These are phyloP conservation scores for Drechslerella stenobrocha DNA, from an alignment of 2,329 filamentous ascomycete genomes.

Conservation along the genomic window DNA sequence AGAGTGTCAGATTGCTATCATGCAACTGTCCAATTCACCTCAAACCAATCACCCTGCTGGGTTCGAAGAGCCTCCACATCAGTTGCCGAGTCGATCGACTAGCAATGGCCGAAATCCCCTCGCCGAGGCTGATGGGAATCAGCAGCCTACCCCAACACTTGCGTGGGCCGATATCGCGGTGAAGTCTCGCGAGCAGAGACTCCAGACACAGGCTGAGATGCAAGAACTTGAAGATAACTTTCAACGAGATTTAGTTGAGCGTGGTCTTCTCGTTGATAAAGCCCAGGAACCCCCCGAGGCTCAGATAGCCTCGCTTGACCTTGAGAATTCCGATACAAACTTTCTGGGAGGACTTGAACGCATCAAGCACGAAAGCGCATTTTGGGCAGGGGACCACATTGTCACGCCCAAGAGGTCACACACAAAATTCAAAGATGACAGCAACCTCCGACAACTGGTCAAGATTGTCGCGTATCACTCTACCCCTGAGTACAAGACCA, in stretches of 20 bases:
- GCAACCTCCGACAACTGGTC: slow-evolving; percentile 5
- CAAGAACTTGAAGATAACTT: slow-evolving; percentile 33
- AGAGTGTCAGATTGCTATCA: too few species aligned
- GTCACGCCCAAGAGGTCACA: background rate
- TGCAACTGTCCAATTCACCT: too few species aligned
- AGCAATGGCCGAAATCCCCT: background rate
- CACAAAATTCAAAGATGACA: background rate
- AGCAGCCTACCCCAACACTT: background rate
- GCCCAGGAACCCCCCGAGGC: background rate
- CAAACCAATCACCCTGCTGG: too few species aligned
- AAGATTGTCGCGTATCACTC: slow-evolving; percentile 16
- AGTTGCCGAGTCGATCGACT: too few species aligned
- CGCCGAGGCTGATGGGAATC: background rate
- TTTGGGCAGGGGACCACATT: slow-evolving; percentile 1
- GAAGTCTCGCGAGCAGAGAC: slow-evolving; percentile 12
- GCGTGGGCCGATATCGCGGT: slow-evolving; percentile 15
- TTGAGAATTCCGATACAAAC: background rate
- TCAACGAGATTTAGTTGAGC: slow-evolving; percentile 13
- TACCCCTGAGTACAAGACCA: slow-evolving; percentile 11
- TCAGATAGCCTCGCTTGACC: slow-evolving; percentile 1
- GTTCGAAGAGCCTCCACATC: too few species aligned
- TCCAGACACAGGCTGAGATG: slow-evolving; percentile 16
- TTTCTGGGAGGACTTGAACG: slow-evolving; percentile 9
- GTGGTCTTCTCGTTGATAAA: slow-evolving; percentile 13
- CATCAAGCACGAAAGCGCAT: slow-evolving; percentile 25